phyloP scores from a whole-genome alignment of 1,284 basidiomycete genomes.

The Rhodotorula sp. region DNA sequence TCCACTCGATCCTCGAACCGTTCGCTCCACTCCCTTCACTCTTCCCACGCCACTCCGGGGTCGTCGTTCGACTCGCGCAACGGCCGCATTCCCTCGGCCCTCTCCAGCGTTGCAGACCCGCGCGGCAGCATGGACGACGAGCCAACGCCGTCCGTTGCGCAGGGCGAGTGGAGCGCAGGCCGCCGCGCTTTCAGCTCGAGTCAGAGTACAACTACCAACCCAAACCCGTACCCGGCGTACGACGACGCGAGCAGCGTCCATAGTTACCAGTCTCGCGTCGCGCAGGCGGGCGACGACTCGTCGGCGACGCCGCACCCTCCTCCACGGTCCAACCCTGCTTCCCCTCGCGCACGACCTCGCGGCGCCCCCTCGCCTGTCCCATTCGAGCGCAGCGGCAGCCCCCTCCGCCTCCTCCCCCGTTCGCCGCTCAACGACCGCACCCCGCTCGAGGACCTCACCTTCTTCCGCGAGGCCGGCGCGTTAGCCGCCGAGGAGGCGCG shows the following conservation, averaged over 20 bases:
- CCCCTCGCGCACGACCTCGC: conserved; percentile 12
- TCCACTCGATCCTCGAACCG: conserved; percentile 24
- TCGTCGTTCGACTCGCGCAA: not conserved
- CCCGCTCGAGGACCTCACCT: conserved; percentile 37
- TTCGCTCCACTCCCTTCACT: conserved; percentile 29
- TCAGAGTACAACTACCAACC: conserved; percentile 11
- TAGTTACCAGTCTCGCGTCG: not conserved
- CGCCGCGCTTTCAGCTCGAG: not conserved
- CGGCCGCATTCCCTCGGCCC: not conserved
- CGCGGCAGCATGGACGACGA: conserved; percentile 16
- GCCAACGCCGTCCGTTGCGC: conserved; percentile 23
- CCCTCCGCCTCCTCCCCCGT: conserved; percentile 30
- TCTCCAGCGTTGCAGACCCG: conserved; percentile 1
- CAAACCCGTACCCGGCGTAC: not conserved
- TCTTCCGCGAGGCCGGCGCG: conserved; percentile 27
- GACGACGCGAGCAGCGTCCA: conserved; percentile 4
- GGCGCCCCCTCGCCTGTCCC: not conserved
- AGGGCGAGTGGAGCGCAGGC: conserved; percentile 26
- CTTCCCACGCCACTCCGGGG: not conserved
- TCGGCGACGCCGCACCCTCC: not conserved
- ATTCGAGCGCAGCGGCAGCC: conserved; percentile 4
- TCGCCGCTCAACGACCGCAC: conserved; percentile 34
- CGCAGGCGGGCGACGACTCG: not conserved
- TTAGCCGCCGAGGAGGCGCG: not conserved
- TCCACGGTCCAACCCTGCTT: not conserved